Conservation (phyloP, 192 early-diverging fungal species). For the Coemansia sp. region DNA sequence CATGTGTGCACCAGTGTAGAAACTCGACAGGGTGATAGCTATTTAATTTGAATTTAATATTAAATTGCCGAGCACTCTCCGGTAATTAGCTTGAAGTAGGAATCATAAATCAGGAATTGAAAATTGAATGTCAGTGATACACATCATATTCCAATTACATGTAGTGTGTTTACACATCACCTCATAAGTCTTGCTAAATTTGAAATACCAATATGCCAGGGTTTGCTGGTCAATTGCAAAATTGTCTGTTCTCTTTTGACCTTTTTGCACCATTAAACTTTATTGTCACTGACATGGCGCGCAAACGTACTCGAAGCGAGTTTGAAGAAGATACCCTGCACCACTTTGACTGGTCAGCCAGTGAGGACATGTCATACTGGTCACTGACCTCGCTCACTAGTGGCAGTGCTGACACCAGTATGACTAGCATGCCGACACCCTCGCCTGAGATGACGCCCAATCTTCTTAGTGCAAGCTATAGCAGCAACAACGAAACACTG, state of each 20-base stretch:
- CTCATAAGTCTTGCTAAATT: neutral
- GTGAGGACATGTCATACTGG: slow-evolving; percentile 24
- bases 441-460: slow-evolving; percentile 13
- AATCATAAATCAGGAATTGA: neutral
- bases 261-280: no score
- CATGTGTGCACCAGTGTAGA: neutral
- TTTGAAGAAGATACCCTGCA: neutral
- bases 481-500: slow-evolving; percentile 22
- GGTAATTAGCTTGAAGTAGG: neutral
- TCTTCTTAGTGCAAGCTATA: neutral
- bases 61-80: neutral
- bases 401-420: slow-evolving; percentile 7
- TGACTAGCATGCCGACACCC: slow-evolving; percentile 20
- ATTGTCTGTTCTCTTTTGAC: no score
- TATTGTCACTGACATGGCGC: neutral
- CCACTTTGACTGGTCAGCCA: slow-evolving; percentile 24
- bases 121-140: neutral
- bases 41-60: neutral
- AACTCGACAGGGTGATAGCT: neutral
- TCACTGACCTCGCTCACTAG: slow-evolving; percentile 24
- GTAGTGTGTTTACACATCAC: neutral
- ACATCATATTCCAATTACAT: neutral
- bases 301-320: slow-evolving; percentile 11
- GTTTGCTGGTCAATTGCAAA: no score
- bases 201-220: neutral